A percentile compares a stretch with the other conserved stretches of the same genome.
These are phyloP conservation scores for Neopestalotiopsis clavispora DNA, from an alignment of 2,329 filamentous ascomycete species.

Conservation along the genomic window DNA sequence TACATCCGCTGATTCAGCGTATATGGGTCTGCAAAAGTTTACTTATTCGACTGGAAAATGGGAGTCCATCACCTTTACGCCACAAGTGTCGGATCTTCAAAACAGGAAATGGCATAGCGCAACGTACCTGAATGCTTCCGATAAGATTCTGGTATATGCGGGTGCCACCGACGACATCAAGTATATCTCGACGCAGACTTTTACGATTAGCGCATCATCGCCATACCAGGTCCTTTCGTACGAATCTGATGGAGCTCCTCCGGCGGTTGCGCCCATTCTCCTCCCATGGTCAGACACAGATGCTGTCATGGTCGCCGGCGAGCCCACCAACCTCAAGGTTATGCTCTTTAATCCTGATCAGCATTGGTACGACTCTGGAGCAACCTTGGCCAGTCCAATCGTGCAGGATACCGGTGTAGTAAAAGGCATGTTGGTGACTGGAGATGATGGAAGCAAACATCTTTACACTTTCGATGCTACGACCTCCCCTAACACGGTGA, in stretches of 20 bases:
- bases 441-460: constrained; percentile 77
- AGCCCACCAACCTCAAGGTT: constrained; percentile 67
- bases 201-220: constrained; percentile 68
- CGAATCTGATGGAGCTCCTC: constrained; percentile 59
- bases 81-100: constrained; percentile 58
- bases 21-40: constrained; percentile 76
- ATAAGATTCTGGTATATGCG: constrained; percentile 80
- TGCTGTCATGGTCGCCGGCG: constrained; percentile 77
- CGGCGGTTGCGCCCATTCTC: constrained; percentile 72
- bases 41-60: constrained; percentile 59
- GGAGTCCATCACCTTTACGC: constrained; percentile 46
- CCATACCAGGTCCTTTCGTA: constrained; percentile 69
- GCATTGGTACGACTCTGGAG: constrained; percentile 72
- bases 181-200: constrained; percentile 72
- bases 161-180: constrained; percentile 68
- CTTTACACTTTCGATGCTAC: constrained; percentile 80
- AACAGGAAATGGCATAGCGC: constrained; percentile 78
- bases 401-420: constrained; percentile 60
- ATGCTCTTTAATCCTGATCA: constrained; percentile 70
- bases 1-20: constrained; percentile 56
- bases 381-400: constrained; percentile 65
- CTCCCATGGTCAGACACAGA: constrained; percentile 74
- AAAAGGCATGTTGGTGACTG: constrained; percentile 69
- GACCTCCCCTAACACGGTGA: constrained; percentile 75
- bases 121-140: constrained; percentile 71